phyloP scores from a whole-genome alignment of 345 rosid species.

The Limnanthes douglasii region DNA sequence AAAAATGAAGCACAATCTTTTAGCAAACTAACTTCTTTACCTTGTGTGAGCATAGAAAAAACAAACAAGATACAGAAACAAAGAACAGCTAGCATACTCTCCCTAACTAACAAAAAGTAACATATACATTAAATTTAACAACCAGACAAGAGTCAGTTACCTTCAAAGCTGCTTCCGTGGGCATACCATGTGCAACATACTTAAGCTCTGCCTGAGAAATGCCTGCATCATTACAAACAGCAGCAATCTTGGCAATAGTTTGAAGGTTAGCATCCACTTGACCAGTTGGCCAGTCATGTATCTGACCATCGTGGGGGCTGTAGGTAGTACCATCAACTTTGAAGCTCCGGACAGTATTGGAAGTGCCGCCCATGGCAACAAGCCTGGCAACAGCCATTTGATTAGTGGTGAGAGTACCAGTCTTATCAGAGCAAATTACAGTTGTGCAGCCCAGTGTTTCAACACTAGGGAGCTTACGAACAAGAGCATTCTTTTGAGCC shows the following conservation, averaged over 20 bases:
- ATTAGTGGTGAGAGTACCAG: conserved; percentile 89
- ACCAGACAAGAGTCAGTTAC: conserved; percentile 18
- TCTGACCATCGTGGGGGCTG: conserved; percentile 69
- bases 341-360: conserved; percentile 53
- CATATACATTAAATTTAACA: conserved; percentile 2
- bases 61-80: background rate
- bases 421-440: conserved; percentile 86
- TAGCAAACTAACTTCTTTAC: too few species aligned
- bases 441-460: conserved; percentile 97
- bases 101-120: background rate
- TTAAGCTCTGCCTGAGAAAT: conserved; percentile 59
- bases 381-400: conserved; percentile 84
- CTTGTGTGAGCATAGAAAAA: too few species aligned
- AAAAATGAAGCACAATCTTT: background rate
- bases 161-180: conserved; percentile 99
- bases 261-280: conserved; percentile 79
- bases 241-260: conserved; percentile 78
- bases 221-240: conserved; percentile 77
- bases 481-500: conserved; percentile 96
- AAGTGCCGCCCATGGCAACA: conserved; percentile 70
- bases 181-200: conserved; percentile 56
- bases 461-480: conserved; percentile 84
- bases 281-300: conserved; percentile 55
- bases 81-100: background rate
- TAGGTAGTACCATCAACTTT: conserved; percentile 77